A percentile compares a stretch with the other conserved stretches of the same genome.
phyloP scores from a whole-genome alignment of 768 basidiomycete genomes.

The Amanita inopinata region DNA sequence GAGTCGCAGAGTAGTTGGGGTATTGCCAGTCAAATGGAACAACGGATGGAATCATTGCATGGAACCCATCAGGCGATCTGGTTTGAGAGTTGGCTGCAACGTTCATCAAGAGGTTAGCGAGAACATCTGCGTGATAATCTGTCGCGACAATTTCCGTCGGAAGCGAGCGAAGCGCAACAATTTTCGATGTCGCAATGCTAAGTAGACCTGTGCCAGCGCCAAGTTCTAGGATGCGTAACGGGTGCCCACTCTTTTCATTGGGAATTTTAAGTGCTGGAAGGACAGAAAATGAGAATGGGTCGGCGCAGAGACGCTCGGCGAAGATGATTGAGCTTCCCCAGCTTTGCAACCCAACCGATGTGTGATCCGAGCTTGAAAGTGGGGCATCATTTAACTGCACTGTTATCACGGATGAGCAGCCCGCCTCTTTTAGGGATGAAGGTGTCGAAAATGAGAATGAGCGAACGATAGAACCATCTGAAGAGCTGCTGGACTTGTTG shows the following conservation, averaged over 20 bases:
- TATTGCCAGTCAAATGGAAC: slow-evolving; percentile 56
- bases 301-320: slow-evolving; percentile 47
- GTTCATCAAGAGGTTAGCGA: slow-evolving; percentile 57
- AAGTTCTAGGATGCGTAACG: slow-evolving; percentile 59
- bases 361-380: slow-evolving; percentile 55
- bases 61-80: slow-evolving; percentile 5
- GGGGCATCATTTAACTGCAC: slow-evolving; percentile 67
- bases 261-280: slow-evolving; percentile 2
- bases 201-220: slow-evolving; percentile 80
- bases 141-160: slow-evolving; percentile 46
- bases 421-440: slow-evolving; percentile 5
- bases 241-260: background rate
- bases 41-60: slow-evolving; percentile 28
- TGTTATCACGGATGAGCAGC: slow-evolving; percentile 18
- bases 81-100: slow-evolving; percentile 38
- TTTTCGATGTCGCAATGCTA: slow-evolving; percentile 53
- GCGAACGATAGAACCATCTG: slow-evolving; percentile 35
- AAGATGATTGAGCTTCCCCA: slow-evolving; percentile 76
- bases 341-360: slow-evolving; percentile 75
- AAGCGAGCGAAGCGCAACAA: slow-evolving; percentile 18
- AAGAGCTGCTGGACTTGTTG: slow-evolving; percentile 28
- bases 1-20: slow-evolving; percentile 24
- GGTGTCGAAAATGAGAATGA: slow-evolving; percentile 37
- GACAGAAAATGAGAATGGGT: slow-evolving; percentile 27
- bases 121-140: slow-evolving; percentile 71